Evolutionary conservation across 2,329 filamentous ascomycete genomes (phyloP).

Genomic region (Calonectria multiphialidica): DNA sequence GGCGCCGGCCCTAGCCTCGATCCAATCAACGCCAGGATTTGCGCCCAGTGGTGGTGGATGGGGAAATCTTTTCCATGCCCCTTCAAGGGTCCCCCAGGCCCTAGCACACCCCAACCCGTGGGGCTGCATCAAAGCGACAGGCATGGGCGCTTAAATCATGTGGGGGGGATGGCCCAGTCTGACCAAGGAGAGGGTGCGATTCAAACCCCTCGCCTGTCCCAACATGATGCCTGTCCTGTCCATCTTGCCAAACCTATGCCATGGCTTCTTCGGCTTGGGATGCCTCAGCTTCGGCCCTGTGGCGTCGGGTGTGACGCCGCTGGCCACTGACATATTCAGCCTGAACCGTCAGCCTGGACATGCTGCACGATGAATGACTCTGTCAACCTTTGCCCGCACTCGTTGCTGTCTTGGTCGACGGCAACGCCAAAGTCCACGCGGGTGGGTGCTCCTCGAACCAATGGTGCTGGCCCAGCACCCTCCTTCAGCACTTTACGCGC

Average conservation of each 20-base stretch:
- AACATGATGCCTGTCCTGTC: constrained; percentile 47
- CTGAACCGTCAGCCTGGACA: constrained; percentile 22
- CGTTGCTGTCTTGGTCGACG: constrained; percentile 14
- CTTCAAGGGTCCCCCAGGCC: neutral
- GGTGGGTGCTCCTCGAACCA: constrained; percentile 5
- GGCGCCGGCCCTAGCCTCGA: constrained; percentile 28
- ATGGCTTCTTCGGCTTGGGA: constrained; percentile 30
- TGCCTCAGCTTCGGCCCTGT: constrained; percentile 21
- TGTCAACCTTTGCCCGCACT: constrained; percentile 1
- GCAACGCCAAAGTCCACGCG: constrained; percentile 2
- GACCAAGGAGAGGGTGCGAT: constrained; percentile 21
- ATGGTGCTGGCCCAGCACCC: constrained; percentile 17
- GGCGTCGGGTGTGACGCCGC: constrained; percentile 40
- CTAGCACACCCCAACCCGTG: constrained; percentile 44
- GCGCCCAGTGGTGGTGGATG: constrained; percentile 38
- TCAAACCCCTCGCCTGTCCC: constrained; percentile 52
- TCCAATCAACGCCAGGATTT: constrained; percentile 36
- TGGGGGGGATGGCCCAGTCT: constrained; percentile 42
- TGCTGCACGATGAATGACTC: constrained; percentile 20
- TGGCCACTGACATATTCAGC: constrained; percentile 28
- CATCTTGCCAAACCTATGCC: constrained; percentile 32
- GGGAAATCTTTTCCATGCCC: constrained; percentile 29
- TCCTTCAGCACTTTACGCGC: constrained; percentile 14
- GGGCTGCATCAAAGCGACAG: constrained; percentile 64
- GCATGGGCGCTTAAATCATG: constrained; percentile 68